Evolutionary conservation across 768 basidiomycete species (phyloP).

Genomic region (Hypholoma sublateritium): DNA sequence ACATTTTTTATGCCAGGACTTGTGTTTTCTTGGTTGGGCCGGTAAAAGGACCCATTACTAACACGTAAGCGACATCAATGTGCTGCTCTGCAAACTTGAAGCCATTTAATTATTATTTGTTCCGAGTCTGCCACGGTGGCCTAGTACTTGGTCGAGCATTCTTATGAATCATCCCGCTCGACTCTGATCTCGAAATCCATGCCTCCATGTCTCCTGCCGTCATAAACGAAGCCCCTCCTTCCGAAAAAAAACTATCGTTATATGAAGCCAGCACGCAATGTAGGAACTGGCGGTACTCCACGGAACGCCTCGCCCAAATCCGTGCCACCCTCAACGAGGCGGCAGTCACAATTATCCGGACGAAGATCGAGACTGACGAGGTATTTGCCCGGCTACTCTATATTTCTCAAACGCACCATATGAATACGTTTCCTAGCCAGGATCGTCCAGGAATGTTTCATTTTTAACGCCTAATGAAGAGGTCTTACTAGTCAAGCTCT

Average conservation of each 20-base stretch:
- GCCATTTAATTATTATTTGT: no score
- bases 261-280: constrained; percentile 83
- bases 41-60: no score
- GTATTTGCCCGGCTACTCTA: constrained; percentile 35
- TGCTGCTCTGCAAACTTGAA: not conserved
- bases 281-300: constrained; percentile 88
- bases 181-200: not conserved
- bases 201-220: constrained; percentile 3
- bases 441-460: constrained; percentile 67
- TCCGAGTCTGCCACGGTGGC: no score
- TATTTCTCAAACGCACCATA: constrained; percentile 6
- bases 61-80: no score
- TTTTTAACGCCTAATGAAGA: constrained; percentile 87
- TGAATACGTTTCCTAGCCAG: constrained; percentile 46
- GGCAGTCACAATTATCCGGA: constrained; percentile 75
- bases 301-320: constrained; percentile 56
- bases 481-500: constrained; percentile 83
- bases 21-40: no score
- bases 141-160: not conserved
- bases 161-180: not conserved
- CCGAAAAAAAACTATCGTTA: constrained; percentile 39
- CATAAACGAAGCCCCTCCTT: constrained; percentile 1
- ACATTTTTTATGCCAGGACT: no score
- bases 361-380: constrained; percentile 77
- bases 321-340: constrained; percentile 70